Percentiles rank a stretch among this genome's conserved stretches.
phyloP scores from a whole-genome alignment of 306 rosid genomes.

The Arachis hypogaea region DNA sequence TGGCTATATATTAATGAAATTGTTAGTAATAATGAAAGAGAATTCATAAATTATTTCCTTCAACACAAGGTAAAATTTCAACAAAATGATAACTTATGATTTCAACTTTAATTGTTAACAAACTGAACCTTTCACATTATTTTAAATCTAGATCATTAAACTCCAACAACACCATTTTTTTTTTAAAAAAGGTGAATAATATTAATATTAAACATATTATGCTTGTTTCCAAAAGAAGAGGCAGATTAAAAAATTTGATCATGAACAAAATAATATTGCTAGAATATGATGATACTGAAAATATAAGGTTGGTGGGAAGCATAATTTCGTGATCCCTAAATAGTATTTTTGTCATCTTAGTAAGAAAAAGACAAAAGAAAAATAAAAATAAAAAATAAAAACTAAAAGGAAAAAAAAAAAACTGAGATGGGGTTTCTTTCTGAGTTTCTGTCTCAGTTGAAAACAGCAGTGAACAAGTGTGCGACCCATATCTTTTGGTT shows the following conservation, averaged over 20 bases:
- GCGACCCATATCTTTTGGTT: slow-evolving; percentile 34
- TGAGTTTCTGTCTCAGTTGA: slow-evolving; percentile 17
- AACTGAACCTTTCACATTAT: too few species aligned
- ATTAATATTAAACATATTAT: neutral
- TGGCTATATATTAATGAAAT: too few species aligned
- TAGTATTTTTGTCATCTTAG: slow-evolving; percentile 18
- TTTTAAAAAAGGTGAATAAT: too few species aligned
- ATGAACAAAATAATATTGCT: neutral
- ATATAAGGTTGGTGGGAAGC: slow-evolving; percentile 35
- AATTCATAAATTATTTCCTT: neutral
- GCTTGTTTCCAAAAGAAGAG: neutral
- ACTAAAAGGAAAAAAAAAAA: neutral
- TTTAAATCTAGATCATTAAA: neutral
- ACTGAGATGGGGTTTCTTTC: neutral
- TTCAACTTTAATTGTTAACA: too few species aligned
- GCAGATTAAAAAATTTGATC: slow-evolving; percentile 33
- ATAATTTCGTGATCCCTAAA: slow-evolving; percentile 28
- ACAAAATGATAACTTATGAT: neutral
- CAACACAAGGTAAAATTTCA: neutral
- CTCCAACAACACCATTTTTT: neutral
- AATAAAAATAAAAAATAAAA: neutral
- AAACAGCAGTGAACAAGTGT: slow-evolving; percentile 22
- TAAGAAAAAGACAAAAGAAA: slow-evolving; percentile 28
- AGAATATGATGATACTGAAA: neutral
- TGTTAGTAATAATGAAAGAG: neutral